phyloP scores from a whole-genome alignment of 805 yeast genomes.

The Saturnispora kantuleensis region DNA sequence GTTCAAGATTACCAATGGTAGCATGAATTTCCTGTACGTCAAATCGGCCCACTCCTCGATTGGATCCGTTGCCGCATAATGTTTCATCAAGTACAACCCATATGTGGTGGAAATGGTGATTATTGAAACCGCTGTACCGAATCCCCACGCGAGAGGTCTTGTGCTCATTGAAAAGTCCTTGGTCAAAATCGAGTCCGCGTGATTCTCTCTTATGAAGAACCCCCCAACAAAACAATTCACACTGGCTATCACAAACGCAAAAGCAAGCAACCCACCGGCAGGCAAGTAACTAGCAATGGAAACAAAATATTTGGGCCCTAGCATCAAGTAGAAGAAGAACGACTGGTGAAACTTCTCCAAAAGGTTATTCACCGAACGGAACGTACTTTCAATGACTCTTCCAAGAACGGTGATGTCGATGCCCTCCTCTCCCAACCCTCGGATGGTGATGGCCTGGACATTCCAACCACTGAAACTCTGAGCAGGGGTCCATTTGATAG shows the following conservation, averaged over 20 bases:
- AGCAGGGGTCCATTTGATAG: slow-evolving; percentile 47
- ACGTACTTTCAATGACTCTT: slow-evolving; percentile 75
- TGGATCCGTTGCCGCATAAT: background rate
- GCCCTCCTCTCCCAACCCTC: slow-evolving; percentile 45
- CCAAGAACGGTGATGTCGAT: slow-evolving; percentile 87
- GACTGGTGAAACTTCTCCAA: slow-evolving; percentile 96
- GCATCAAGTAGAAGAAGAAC: slow-evolving; percentile 79
- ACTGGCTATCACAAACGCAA: slow-evolving; percentile 61
- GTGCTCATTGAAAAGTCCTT: slow-evolving; percentile 16
- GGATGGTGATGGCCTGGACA: slow-evolving; percentile 77
- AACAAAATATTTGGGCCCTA: slow-evolving; percentile 72
- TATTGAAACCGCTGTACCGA: slow-evolving; percentile 24
- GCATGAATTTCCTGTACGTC: slow-evolving; percentile 10
- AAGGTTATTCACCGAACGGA: slow-evolving; percentile 83
- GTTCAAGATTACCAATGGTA: slow-evolving; percentile 14
- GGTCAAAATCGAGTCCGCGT: background rate
- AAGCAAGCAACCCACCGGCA: slow-evolving; percentile 63
- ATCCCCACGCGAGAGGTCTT: slow-evolving; percentile 21
- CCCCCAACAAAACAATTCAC: slow-evolving; percentile 44
- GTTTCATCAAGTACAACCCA: slow-evolving; percentile 17
- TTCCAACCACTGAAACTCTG: slow-evolving; percentile 96
- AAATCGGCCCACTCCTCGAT: background rate
- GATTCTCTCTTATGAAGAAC: slow-evolving; percentile 20
- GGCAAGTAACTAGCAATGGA: slow-evolving; percentile 93
- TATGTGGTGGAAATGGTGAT: slow-evolving; percentile 15